phyloP scores from a whole-genome alignment of 1,139 yeast species.

The Suhomyces atakaporum region DNA sequence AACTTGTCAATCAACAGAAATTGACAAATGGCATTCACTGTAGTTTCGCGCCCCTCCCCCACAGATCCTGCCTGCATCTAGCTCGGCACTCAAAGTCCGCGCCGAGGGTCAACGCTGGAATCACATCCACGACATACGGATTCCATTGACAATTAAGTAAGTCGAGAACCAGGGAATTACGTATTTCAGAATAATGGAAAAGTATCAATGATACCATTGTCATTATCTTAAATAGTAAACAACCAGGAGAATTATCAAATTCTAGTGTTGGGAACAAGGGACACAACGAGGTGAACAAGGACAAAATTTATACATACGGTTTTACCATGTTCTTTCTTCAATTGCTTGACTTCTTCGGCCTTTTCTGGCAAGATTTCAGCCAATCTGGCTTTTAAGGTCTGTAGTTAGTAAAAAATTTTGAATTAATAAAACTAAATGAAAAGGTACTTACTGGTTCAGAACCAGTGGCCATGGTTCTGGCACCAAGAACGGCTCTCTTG shows the following conservation, averaged over 20 bases:
- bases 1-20: too few species aligned
- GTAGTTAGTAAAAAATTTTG: constrained; percentile 17
- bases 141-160: not conserved
- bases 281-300: too few species aligned
- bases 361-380: constrained; percentile 90
- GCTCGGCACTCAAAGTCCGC: constrained; percentile 9
- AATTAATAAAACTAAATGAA: not conserved
- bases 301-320: constrained; percentile 49
- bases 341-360: constrained; percentile 87
- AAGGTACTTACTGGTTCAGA: constrained; percentile 53
- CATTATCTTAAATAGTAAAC: too few species aligned
- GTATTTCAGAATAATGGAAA: too few species aligned
- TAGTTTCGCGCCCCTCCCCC: constrained; percentile 13
- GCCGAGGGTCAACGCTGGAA: too few species aligned
- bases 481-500: constrained; percentile 37
- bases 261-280: too few species aligned
- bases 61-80: constrained; percentile 5
- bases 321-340: constrained; percentile 86
- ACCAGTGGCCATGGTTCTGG: constrained; percentile 49
- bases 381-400: constrained; percentile 86
- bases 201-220: too few species aligned
- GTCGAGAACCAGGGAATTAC: too few species aligned
- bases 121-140: constrained; percentile 5
- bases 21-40: constrained; percentile 3
- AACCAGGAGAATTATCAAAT: too few species aligned